phyloP scores from a whole-genome alignment of 768 basidiomycete species.

The Tephrocybe sp. region DNA sequence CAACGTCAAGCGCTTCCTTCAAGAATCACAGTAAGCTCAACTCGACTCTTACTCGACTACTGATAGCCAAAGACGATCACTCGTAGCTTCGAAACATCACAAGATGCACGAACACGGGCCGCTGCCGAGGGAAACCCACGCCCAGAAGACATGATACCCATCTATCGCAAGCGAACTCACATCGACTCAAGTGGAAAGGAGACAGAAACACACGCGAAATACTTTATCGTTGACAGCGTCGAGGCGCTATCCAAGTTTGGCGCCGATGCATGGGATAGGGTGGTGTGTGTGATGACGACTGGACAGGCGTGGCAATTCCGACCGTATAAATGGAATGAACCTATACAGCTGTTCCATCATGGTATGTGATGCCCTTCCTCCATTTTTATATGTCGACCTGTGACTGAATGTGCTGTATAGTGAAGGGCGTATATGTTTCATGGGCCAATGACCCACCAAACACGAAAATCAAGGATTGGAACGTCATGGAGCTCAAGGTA shows the following conservation, averaged over 20 bases:
- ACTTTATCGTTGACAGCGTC: slow-evolving; percentile 88
- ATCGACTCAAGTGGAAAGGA: slow-evolving; percentile 67
- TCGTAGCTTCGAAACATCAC: slow-evolving; percentile 68
- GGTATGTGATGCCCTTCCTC: slow-evolving; percentile 44
- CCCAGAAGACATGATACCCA: slow-evolving; percentile 82
- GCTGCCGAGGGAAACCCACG: slow-evolving; percentile 68
- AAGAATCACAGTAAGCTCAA: slow-evolving; percentile 71
- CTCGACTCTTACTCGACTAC: not conserved
- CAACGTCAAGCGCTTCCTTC: slow-evolving; percentile 92
- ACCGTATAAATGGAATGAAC: slow-evolving; percentile 96
- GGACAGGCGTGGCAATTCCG: slow-evolving; percentile 98
- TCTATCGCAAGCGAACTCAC: slow-evolving; percentile 78
- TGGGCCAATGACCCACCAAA: slow-evolving; percentile 93
- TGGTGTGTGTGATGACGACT: slow-evolving; percentile 97
- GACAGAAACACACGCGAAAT: slow-evolving; percentile 54
- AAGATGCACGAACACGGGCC: slow-evolving; percentile 68
- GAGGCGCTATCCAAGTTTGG: slow-evolving; percentile 93
- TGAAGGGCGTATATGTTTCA: slow-evolving; percentile 94
- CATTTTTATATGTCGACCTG: not conserved
- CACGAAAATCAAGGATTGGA: slow-evolving; percentile 91
- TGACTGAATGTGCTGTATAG: slow-evolving; percentile 36
- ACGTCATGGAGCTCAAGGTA: slow-evolving; percentile 92
- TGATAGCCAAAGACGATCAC: not conserved
- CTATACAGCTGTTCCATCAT: slow-evolving; percentile 88
- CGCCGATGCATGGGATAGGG: slow-evolving; percentile 92